Evolutionary conservation across 441 rosid species (phyloP), one percentile per base, ranked within the genome.

Genomic region (Metrosideros polymorpha): DNA sequence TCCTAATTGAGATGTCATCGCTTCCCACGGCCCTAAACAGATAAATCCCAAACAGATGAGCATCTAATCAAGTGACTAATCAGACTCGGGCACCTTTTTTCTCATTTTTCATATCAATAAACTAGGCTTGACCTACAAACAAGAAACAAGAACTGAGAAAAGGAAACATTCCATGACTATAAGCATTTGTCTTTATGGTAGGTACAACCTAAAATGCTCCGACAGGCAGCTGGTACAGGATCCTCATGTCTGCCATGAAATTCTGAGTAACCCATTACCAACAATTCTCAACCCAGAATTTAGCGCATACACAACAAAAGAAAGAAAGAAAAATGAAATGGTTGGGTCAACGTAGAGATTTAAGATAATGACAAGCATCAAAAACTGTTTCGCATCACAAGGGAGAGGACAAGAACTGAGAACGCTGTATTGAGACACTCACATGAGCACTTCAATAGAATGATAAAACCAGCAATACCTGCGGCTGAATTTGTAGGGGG

Each of bases 1-100:
- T 97, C n/a, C 89, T 91, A 50, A 97, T 30, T 17, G 95, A 95
- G 88, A 97, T 92, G 87, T 96, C 99, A 32, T 96, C 95, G 17
- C 47, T 91, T 63, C 92, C 88, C 54, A 93, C 86, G 57, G 92
- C 82, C 94, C 99, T 97, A 91, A 76, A 92, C 63, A 57, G 19
- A 19, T 56, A 25, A 39, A 39, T 82, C 24, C 29, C 85, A 51
- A 56, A 66, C 12, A 3, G 24, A 24, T 61, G 19, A 71, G 79
- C 57, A 59, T 17, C 32, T 25, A 27, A 13, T 63, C 29, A 82
- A 29, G 55, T 9, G 13, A 15, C 84, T 51, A 47, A 47, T 66
- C 84, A 47, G 25, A n/a, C 84, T 30, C 32, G 15, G 13, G 35
- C 10, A n/a, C 84, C 84, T 0, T 30, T 9, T 30, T 45, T 43